Base-by-base conservation (phyloP, 2,329 filamentous ascomycete genomes). In the Beauveria medogensis region DNA sequence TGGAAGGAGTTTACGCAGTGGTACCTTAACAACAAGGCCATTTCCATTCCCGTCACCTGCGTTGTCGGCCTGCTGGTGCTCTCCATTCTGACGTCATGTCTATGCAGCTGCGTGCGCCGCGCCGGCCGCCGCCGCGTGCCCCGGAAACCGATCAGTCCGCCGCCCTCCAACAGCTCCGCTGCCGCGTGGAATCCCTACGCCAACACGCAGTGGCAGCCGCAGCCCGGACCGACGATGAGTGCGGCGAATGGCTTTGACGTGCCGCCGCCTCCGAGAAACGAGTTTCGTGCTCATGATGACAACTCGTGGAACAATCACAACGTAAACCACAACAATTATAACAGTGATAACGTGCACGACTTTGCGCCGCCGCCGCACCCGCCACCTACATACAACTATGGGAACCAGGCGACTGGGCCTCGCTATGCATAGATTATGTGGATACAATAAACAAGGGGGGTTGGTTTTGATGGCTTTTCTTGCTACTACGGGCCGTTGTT, bases 21-120 rank as follows among this genome's bases (percentile, higher is more conserved):
- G 89, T 86, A 97, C 72, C 76, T 83, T 28, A 75, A 86, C 65
- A 87, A 97, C 77, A 89, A 89, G 74, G 77, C 83, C 57, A 83
- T 97, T 64, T 88, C 95, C 65, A 96, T 97, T 65, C 92, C 90
- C 26, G 78, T 97, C 12, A 84, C 82, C 5, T 78, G 79, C 52
- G 88, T 85, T 12, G 78, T 96, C 18, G 93, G 91, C 53, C 84
- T 82, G 7, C 77, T 97, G 6, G 68, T 96, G 6, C 69, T 95
- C 20, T 71, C 96, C 51, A 79, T 82, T 40, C 76, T 97, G 55
- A 65, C 87, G 12, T 82, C 81, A 69, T 96, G 91, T 74, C 80
- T 87, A 67, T 75, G 80, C 63, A 80, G 79, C 66, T 82, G 68
- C 68, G 66, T 72, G 64, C 63, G 69, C n/a, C 67, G 69, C 18